These are phyloP conservation scores for Agastache rugosa DNA, from an alignment of 257 asterid genomes.

Conservation along the genomic window DNA sequence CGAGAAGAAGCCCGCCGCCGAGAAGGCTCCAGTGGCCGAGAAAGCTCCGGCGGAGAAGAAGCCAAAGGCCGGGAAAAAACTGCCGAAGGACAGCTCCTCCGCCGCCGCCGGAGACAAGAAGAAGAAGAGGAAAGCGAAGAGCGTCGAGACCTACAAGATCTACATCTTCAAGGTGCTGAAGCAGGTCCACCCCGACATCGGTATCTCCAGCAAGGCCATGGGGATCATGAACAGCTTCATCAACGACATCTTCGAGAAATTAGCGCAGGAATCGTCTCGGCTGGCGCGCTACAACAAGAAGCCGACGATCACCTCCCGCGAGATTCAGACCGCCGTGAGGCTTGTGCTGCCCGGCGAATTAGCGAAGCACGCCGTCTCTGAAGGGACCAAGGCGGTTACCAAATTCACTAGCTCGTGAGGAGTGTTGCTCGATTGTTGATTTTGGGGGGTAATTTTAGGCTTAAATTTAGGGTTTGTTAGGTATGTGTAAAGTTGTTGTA, in stretches of 20 bases:
- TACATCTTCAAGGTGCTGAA: slow-evolving; percentile 79
- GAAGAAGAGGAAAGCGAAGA: slow-evolving; percentile 62
- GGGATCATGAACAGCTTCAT: slow-evolving; percentile 83
- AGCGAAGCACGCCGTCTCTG: slow-evolving; percentile 77
- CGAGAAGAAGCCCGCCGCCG: slow-evolving; percentile 74
- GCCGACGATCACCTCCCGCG: slow-evolving; percentile 77
- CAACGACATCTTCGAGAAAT: slow-evolving; percentile 73
- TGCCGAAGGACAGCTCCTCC: slow-evolving; percentile 61
- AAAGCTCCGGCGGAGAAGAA: slow-evolving; percentile 71
- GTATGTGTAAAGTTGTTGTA: slow-evolving; percentile 23
- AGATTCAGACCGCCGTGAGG: slow-evolving; percentile 74
- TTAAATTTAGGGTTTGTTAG: slow-evolving; percentile 22
- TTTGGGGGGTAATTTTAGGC: neutral
- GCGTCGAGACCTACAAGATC: slow-evolving; percentile 73
- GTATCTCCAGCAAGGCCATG: slow-evolving; percentile 83
- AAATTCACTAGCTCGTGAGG: slow-evolving; percentile 70
- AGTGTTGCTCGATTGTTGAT: neutral
- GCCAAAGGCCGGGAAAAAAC: slow-evolving; percentile 74
- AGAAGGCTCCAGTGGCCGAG: slow-evolving; percentile 62
- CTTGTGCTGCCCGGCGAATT: slow-evolving; percentile 74
- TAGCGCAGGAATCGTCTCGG: slow-evolving; percentile 61
- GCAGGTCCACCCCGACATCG: slow-evolving; percentile 78
- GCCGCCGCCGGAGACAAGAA: slow-evolving; percentile 64
- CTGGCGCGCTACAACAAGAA: slow-evolving; percentile 74
- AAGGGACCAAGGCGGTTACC: slow-evolving; percentile 78